A percentile compares a stretch with the other conserved stretches of the same genome.
Conservation (phyloP, 495 filamentous ascomycete genomes). For the Penicillium samsonianum region DNA sequence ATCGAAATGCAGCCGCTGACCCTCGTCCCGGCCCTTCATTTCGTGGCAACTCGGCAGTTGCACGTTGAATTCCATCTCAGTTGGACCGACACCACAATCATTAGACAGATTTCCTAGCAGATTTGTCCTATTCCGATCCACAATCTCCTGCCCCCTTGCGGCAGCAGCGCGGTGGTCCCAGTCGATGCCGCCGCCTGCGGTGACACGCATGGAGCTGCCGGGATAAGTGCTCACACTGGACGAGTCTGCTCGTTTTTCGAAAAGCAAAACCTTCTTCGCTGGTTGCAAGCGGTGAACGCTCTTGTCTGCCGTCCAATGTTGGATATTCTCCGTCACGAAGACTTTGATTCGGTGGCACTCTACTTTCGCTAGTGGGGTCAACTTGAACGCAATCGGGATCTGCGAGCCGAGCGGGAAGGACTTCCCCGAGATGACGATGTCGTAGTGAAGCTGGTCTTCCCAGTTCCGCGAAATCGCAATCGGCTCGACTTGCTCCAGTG, state of each 20-base stretch:
- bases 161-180: slow-evolving; percentile 63
- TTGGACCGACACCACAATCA: slow-evolving; percentile 72
- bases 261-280: slow-evolving; percentile 78
- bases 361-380: slow-evolving; percentile 94
- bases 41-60: slow-evolving; percentile 89
- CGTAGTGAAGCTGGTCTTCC: slow-evolving; percentile 98
- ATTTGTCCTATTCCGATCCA: slow-evolving; percentile 60
- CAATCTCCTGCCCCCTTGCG: slow-evolving; percentile 58
- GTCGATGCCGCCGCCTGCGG: slow-evolving; percentile 77
- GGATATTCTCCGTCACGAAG: slow-evolving; percentile 88
- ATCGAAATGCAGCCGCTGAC: slow-evolving; percentile 79
- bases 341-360: slow-evolving; percentile 97
- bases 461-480: slow-evolving; percentile 96
- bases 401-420: slow-evolving; percentile 91
- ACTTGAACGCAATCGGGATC: slow-evolving; percentile 95
- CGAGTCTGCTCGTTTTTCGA: slow-evolving; percentile 88
- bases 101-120: slow-evolving; percentile 77
- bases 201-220: slow-evolving; percentile 75
- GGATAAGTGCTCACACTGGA: slow-evolving; percentile 74
- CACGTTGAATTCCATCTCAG: slow-evolving; percentile 96
- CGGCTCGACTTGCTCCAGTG: slow-evolving; percentile 89
- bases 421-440: slow-evolving; percentile 98
- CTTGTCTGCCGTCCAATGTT: slow-evolving; percentile 88
- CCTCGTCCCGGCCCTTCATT: slow-evolving; percentile 77
- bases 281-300: slow-evolving; percentile 85